Evolutionary conservation across 2,329 filamentous ascomycete species (phyloP).

Genomic region (Hymenoscyphus occultus): DNA sequence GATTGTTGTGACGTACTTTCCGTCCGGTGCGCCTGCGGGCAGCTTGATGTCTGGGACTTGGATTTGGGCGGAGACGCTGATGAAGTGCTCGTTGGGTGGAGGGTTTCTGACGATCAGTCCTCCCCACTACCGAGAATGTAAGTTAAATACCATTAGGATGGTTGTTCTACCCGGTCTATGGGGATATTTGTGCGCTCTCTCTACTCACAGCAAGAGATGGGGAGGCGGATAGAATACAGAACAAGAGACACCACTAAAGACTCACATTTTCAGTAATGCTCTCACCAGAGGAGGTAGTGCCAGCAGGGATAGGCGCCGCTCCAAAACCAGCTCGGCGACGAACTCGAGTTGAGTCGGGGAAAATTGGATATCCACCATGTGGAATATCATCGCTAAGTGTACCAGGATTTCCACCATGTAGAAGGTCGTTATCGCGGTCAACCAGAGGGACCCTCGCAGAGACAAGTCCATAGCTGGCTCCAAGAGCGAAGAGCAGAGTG

Average conservation of each 20-base stretch:
- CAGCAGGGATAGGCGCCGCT: not conserved
- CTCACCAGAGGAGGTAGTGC: not conserved
- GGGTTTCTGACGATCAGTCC: not conserved
- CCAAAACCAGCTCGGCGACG: not conserved
- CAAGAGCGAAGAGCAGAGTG: not conserved
- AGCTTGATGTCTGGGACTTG: not conserved
- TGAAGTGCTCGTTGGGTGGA: not conserved
- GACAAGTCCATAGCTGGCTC: not conserved
- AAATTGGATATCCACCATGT: not conserved
- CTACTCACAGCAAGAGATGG: not conserved
- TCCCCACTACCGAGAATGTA: not conserved
- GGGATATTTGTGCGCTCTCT: not conserved
- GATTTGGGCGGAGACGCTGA: not conserved
- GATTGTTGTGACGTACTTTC: not conserved
- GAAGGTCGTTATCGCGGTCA: not conserved
- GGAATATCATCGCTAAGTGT: not conserved
- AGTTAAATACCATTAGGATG: not conserved
- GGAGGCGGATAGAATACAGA: not conserved
- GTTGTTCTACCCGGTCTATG: not conserved
- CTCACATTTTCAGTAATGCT: not conserved
- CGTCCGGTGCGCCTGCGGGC: not conserved
- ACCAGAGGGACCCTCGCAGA: not conserved
- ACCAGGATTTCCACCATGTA: not conserved
- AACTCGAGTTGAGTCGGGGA: not conserved
- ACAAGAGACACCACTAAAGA: not conserved